Conservation (phyloP, 2,329 filamentous ascomycete genomes). For the Zymoseptoria crescenta region DNA sequence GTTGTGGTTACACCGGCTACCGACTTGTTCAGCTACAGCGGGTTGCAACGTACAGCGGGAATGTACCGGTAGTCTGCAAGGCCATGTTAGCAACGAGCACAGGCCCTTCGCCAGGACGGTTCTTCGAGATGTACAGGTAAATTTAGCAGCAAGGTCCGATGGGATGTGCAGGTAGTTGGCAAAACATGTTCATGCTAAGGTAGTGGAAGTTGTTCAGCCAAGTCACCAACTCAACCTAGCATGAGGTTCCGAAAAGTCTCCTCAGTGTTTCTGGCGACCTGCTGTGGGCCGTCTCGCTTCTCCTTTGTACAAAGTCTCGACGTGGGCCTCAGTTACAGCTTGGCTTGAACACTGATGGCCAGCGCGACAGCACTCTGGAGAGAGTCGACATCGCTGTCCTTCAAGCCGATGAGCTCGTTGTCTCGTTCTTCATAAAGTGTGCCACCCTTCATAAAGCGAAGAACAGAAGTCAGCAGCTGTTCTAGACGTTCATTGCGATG, state of each 20-base stretch:
- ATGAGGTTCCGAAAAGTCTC: neutral
- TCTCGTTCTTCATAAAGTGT: constrained; percentile 63
- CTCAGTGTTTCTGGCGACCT: neutral
- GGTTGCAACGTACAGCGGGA: neutral
- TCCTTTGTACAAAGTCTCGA: neutral
- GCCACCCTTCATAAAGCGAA: constrained; percentile 41
- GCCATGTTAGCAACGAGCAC: too few species aligned
- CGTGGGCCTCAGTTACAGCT: neutral
- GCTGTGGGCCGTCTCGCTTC: neutral
- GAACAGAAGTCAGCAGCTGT: constrained; percentile 34
- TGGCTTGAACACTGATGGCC: constrained; percentile 22
- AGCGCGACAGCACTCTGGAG: constrained; percentile 42
- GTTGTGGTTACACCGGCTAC: neutral
- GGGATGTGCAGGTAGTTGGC: neutral
- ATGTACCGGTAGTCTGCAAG: neutral
- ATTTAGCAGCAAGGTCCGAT: neutral
- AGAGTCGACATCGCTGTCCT: constrained; percentile 42
- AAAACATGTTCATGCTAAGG: neutral
- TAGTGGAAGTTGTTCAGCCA: too few species aligned
- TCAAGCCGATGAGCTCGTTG: constrained; percentile 49
- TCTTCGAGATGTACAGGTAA: neutral
- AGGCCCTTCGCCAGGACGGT: neutral
- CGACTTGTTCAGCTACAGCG: neutral
- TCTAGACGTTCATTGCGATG: neutral
- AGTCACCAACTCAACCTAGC: neutral